Percentiles rank a stretch among this genome's conserved stretches.
Conservation (phyloP, 805 yeast species). For the Metschnikowia anglica region DNA sequence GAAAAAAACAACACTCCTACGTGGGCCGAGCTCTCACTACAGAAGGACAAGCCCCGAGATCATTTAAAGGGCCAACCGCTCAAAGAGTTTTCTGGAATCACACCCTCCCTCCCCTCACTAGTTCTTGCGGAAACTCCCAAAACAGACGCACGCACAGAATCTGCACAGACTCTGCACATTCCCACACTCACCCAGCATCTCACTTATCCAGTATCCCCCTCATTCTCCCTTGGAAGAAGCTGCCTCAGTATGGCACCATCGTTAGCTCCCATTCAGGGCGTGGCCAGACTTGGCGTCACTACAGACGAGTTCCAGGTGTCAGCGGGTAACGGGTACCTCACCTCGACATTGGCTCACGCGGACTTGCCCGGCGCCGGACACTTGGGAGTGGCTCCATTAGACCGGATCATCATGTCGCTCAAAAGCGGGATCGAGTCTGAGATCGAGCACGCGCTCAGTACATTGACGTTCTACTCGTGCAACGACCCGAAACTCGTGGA, state of each 20-base stretch:
- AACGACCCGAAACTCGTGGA: constrained; percentile 50
- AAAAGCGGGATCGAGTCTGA: constrained; percentile 64
- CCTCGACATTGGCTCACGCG: constrained; percentile 12
- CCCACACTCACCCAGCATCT: too few species aligned
- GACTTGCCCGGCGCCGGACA: constrained; percentile 28
- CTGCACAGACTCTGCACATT: too few species aligned
- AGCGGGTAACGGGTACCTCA: constrained; percentile 18
- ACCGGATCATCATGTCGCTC: constrained; percentile 70
- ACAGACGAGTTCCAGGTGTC: constrained; percentile 11
- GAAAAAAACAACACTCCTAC: too few species aligned
- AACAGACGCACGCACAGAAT: too few species aligned
- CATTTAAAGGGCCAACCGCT: neutral
- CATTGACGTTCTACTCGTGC: constrained; percentile 49
- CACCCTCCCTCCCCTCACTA: too few species aligned
- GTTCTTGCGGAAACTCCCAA: neutral
- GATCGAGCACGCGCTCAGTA: constrained; percentile 67
- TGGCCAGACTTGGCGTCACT: constrained; percentile 16
- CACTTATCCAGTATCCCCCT: too few species aligned
- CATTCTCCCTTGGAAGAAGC: too few species aligned
- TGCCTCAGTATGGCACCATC: constrained; percentile 21
- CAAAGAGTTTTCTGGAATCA: too few species aligned
- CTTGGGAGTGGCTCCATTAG: constrained; percentile 62
- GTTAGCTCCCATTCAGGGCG: constrained; percentile 19
- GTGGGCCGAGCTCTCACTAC: neutral
- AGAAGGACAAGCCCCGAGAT: neutral